phyloP scores from a whole-genome alignment of 1,284 basidiomycete genomes.

The Pyrrhoderma lamaoense region DNA sequence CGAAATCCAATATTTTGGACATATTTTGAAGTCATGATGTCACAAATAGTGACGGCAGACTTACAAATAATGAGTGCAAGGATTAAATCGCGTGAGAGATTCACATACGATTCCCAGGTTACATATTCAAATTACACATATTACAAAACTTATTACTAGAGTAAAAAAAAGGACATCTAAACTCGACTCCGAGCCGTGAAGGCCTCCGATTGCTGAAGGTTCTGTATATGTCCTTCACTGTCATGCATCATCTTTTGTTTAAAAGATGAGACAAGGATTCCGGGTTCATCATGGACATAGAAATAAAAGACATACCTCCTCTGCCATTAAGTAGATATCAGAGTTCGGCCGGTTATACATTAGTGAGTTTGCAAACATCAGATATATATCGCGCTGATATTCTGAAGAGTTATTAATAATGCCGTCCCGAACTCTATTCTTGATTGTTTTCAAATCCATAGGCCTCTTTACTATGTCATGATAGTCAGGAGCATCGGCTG shows the following conservation, averaged over 20 bases:
- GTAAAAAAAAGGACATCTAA: constrained; percentile 20
- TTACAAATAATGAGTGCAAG: too few species aligned
- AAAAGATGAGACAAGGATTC: constrained; percentile 12
- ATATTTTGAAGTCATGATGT: constrained; percentile 6
- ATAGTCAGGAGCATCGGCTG: constrained; percentile 84
- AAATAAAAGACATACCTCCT: constrained; percentile 52
- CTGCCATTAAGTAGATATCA: constrained; percentile 83
- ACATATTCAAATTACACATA: too few species aligned
- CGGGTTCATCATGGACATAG: constrained; percentile 4
- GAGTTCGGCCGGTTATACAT: constrained; percentile 87
- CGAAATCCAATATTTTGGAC: constrained; percentile 26
- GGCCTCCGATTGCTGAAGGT: constrained; percentile 72
- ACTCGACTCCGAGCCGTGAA: constrained; percentile 41
- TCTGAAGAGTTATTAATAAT: constrained; percentile 73
- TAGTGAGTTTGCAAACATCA: constrained; percentile 95
- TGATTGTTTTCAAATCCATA: constrained; percentile 90
- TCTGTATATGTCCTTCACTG: constrained; percentile 69
- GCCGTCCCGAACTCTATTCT: constrained; percentile 75
- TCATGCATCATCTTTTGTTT: constrained; percentile 75
- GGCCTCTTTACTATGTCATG: constrained; percentile 85
- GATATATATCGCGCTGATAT: constrained; percentile 81
- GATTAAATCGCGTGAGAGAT: too few species aligned
- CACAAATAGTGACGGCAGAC: too few species aligned
- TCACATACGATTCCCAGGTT: too few species aligned
- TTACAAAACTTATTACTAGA: too few species aligned